Percentiles rank a stretch among this genome's conserved stretches.
These are phyloP conservation scores for Effrenium voratum DNA, from an alignment of 73 alveolate genomes.

Conservation along the genomic window DNA sequence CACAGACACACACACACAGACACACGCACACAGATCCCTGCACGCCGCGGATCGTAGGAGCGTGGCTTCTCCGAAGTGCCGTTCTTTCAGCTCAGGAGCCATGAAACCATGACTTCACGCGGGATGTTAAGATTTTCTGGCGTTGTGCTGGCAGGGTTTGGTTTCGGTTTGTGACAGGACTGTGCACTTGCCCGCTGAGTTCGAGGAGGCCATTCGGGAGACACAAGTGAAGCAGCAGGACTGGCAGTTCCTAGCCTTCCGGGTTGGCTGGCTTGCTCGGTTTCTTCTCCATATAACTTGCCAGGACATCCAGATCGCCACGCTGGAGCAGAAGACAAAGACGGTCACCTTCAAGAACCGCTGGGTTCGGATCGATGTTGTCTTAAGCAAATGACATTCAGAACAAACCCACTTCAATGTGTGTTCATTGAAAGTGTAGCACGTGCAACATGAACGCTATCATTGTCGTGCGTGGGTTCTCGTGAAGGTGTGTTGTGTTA, in stretches of 20 bases:
- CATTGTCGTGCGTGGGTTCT: too few relatives aligned
- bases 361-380: too few relatives aligned
- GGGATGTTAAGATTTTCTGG: not conserved
- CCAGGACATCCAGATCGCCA: slow-evolving; percentile 87
- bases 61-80: slow-evolving; percentile 87
- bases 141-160: not conserved
- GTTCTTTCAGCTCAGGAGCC: slow-evolving; percentile 78
- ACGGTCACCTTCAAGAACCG: slow-evolving; percentile 76
- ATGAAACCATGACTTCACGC: not conserved
- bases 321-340: slow-evolving; percentile 87
- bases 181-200: slow-evolving; percentile 70
- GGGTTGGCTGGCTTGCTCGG: not conserved
- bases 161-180: slow-evolving; percentile 28
- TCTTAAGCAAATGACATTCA: too few relatives aligned
- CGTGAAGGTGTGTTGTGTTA: too few relatives aligned
- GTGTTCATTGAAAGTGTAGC: too few relatives aligned
- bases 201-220: slow-evolving; percentile 86
- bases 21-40: too few relatives aligned
- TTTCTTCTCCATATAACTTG: not conserved
- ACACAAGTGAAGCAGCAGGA: slow-evolving; percentile 89
- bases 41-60: slow-evolving; percentile 18
- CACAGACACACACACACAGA: not conserved
- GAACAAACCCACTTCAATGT: too few relatives aligned
- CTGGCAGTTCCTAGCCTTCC: not conserved
- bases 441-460: too few relatives aligned